Percentiles rank a stretch among this genome's conserved stretches.
These are phyloP conservation scores for Syncephalastrum contaminatum DNA, from an alignment of 371 early-diverging fungal genomes.

Conservation along the genomic window DNA sequence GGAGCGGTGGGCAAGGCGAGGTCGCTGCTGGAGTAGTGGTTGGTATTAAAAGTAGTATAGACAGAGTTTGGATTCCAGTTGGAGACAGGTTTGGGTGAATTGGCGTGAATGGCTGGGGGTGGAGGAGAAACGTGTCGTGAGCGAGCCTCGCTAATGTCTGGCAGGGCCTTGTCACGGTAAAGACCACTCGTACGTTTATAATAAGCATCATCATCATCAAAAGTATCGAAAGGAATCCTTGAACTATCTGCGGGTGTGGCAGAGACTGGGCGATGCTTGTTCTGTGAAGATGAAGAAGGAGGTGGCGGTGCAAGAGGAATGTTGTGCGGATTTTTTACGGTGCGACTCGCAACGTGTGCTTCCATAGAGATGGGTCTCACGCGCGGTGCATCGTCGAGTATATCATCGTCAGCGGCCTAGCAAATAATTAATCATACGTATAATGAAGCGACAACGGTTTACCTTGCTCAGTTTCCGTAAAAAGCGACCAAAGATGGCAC, in stretches of 20 bases:
- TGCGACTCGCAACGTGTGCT: conserved; percentile 14
- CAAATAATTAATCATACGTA: too few species aligned
- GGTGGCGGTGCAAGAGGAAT: conserved; percentile 25
- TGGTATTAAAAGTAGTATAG: neutral
- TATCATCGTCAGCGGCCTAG: conserved; percentile 20
- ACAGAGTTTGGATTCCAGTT: too few species aligned
- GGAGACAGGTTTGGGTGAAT: too few species aligned
- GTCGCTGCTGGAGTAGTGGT: neutral
- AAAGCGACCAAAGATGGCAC: conserved; percentile 19
- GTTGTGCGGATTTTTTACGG: conserved; percentile 14
- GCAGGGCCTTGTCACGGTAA: too few species aligned
- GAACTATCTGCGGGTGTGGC: neutral
- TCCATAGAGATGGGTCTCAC: conserved; percentile 17
- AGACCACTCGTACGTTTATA: too few species aligned
- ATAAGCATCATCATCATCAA: conserved; percentile 1
- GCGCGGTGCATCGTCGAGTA: conserved; percentile 14
- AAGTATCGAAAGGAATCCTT: neutral
- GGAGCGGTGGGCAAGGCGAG: neutral
- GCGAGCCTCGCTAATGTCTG: too few species aligned
- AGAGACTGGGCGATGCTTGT: conserved; percentile 1
- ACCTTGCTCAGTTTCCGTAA: conserved; percentile 24
- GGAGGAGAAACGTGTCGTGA: too few species aligned
- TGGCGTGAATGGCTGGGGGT: neutral
- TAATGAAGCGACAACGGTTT: neutral
- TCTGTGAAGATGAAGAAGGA: conserved; percentile 12